phyloP scores from a whole-genome alignment of 192 early-diverging fungal genomes.

The Radiomyces spectabilis region DNA sequence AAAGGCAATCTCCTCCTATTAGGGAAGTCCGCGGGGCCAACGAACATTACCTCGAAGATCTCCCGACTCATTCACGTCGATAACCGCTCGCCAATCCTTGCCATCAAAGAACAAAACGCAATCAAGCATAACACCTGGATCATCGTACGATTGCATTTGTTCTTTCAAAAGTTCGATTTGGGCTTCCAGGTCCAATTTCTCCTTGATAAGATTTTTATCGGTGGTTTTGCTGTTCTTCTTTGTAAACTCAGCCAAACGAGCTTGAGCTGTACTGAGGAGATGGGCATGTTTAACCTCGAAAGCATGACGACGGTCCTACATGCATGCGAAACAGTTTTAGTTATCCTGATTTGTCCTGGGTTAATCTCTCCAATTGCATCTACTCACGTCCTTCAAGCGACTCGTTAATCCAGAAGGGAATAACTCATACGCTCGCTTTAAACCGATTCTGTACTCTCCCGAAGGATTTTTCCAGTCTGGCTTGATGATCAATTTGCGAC shows the following conservation, averaged over 20 bases:
- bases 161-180: slow-evolving; percentile 60
- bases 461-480: slow-evolving; percentile 72
- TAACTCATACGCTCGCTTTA: slow-evolving; percentile 70
- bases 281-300: slow-evolving; percentile 39
- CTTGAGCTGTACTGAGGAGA: slow-evolving; percentile 34
- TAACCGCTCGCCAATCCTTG: slow-evolving; percentile 72
- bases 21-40: too few species aligned
- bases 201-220: slow-evolving; percentile 30
- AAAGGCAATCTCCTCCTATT: background rate
- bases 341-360: background rate
- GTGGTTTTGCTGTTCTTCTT: slow-evolving; percentile 27
- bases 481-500: slow-evolving; percentile 64
- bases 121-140: slow-evolving; percentile 75
- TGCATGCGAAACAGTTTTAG: background rate
- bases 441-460: slow-evolving; percentile 77
- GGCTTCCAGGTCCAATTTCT: slow-evolving; percentile 52
- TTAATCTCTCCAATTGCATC: background rate
- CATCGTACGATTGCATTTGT: slow-evolving; percentile 53
- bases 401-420: slow-evolving; percentile 51
- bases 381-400: slow-evolving; percentile 46
- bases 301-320: slow-evolving; percentile 37
- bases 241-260: slow-evolving; percentile 40
- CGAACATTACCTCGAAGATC: slow-evolving; percentile 51
- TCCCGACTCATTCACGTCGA: slow-evolving; percentile 72
- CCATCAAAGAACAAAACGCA: slow-evolving; percentile 88